Conservation (phyloP, 768 basidiomycete species). For the Lanmaoa rubissima region DNA sequence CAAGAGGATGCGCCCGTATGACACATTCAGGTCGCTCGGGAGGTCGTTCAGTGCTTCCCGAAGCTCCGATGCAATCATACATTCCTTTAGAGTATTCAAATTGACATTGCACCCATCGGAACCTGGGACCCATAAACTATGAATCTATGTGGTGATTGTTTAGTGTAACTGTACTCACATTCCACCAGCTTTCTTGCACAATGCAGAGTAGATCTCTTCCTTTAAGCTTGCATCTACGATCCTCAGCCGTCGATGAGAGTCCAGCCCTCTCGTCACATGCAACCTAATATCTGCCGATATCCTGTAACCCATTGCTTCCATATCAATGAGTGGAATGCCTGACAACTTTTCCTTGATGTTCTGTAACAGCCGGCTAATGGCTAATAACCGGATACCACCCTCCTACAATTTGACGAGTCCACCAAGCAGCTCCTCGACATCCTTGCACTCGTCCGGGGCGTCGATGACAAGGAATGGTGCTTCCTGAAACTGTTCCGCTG, state of each 20-base stretch:
- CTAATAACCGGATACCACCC: slow-evolving; percentile 1
- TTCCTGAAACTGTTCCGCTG: not conserved
- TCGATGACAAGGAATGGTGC: slow-evolving; percentile 9
- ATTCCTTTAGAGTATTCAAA: not conserved
- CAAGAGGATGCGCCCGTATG: not conserved
- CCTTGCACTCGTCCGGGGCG: slow-evolving; percentile 13
- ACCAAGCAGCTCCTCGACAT: not conserved
- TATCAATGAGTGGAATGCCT: not conserved
- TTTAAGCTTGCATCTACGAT: not conserved
- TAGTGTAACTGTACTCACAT: not conserved
- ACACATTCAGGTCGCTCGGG: not conserved
- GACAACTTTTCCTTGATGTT: slow-evolving; percentile 4
- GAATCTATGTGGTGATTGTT: too few relatives aligned
- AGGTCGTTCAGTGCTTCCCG: slow-evolving; percentile 3
- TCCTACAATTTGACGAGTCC: not conserved
- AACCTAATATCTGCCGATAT: not conserved
- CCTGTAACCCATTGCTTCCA: not conserved
- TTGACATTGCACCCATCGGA: slow-evolving; percentile 13
- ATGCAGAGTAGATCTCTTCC: not conserved
- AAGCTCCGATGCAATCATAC: not conserved
- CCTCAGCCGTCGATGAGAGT: slow-evolving; percentile 4
- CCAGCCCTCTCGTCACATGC: slow-evolving; percentile 2
- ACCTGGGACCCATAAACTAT: not conserved
- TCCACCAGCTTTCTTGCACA: slow-evolving; percentile 6
- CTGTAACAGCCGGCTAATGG: slow-evolving; percentile 5